phyloP scores from a whole-genome alignment of 371 early-diverging fungal species.

The Mortierella sp. region DNA sequence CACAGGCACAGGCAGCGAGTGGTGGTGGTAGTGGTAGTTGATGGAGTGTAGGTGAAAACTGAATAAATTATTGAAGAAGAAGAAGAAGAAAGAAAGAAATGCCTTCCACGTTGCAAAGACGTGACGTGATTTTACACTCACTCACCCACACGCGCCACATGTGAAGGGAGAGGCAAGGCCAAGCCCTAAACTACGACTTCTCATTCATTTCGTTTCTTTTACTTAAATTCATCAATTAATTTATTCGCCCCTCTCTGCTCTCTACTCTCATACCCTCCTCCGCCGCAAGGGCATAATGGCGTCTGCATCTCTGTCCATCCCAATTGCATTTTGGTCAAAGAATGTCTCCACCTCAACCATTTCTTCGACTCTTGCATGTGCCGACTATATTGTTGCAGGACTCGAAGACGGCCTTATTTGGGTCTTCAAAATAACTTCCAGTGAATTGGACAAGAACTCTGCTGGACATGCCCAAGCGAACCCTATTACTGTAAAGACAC shows the following conservation, averaged over 20 bases:
- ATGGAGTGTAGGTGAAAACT: no score
- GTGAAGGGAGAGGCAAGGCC: no score
- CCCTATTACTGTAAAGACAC: slow-evolving; percentile 12
- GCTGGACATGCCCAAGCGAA: no score
- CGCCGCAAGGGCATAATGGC: slow-evolving; percentile 8
- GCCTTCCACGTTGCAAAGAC: not conserved
- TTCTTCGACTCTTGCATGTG: slow-evolving; percentile 25
- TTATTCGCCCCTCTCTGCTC: not conserved
- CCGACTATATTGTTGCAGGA: slow-evolving; percentile 63
- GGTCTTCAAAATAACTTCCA: slow-evolving; percentile 51
- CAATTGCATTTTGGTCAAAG: slow-evolving; percentile 48
- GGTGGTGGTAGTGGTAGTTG: no score
- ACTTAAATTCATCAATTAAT: not conserved
- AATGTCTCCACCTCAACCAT: slow-evolving; percentile 26
- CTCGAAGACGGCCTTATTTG: slow-evolving; percentile 74
- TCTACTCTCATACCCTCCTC: not conserved
- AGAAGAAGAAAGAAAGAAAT: not conserved
- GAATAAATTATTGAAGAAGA: no score
- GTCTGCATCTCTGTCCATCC: slow-evolving; percentile 50
- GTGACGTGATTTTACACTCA: slow-evolving; percentile 3
- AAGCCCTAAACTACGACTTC: no score
- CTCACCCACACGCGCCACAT: not conserved
- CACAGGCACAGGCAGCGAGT: no score
- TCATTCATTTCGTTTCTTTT: not conserved
- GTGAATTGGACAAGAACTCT: not conserved